Conservation (phyloP, 805 yeast species). For the Candida andamanensis region DNA sequence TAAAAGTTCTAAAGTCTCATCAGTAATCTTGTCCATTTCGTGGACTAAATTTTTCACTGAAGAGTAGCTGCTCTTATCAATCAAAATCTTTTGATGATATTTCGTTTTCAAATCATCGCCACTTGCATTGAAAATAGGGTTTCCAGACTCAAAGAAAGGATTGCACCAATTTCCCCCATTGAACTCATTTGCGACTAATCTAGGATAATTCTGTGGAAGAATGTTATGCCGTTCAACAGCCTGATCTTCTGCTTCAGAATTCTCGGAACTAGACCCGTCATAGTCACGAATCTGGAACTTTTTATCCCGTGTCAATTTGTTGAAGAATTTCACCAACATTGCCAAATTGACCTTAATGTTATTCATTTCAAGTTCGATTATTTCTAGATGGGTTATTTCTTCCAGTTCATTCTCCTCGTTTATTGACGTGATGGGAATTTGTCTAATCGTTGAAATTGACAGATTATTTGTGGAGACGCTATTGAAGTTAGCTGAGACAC, state of each 20-base stretch:
- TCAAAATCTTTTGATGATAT: constrained; percentile 40
- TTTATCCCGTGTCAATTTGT: constrained; percentile 30
- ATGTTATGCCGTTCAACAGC: constrained; percentile 27
- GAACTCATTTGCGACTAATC: constrained; percentile 60
- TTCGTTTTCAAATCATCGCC: constrained; percentile 40
- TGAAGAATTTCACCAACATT: constrained; percentile 24
- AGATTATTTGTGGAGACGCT: constrained; percentile 12
- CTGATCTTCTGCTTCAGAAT: constrained; percentile 5
- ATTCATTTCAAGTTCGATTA: constrained; percentile 36
- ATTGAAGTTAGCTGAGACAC: constrained; percentile 6
- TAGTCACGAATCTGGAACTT: constrained; percentile 28
- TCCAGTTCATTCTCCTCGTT: constrained; percentile 4
- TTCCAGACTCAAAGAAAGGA: constrained; percentile 48
- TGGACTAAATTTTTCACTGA: constrained; percentile 30
- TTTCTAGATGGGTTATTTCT: constrained; percentile 17
- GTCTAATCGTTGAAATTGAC: constrained; percentile 16
- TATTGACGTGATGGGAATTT: constrained; percentile 9
- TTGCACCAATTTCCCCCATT: constrained; percentile 80
- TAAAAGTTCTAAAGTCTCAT: constrained; percentile 39
- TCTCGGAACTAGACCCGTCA: constrained; percentile 34
- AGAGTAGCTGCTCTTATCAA: constrained; percentile 46
- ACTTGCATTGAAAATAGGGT: constrained; percentile 34
- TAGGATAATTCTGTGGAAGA: constrained; percentile 64
- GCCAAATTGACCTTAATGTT: constrained; percentile 28
- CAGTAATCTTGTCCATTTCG: constrained; percentile 34